A percentile compares a stretch with the other conserved stretches of the same genome.
Conservation (phyloP, 2,329 filamentous ascomycete genomes). For the Didymella pinodella region DNA sequence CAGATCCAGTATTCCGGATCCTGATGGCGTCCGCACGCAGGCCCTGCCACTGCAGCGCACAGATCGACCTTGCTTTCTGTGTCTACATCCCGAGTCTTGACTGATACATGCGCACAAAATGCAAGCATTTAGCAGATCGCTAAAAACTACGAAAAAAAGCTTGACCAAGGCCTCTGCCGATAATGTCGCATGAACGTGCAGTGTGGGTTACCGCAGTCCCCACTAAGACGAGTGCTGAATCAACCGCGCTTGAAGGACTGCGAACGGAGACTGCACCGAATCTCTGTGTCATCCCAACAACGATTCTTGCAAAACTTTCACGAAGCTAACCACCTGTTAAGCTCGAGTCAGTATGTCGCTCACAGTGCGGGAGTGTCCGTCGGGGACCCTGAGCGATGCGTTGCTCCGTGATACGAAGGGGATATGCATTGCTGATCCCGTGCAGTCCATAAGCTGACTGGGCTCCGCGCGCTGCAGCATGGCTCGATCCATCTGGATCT, state of each 20-base stretch:
- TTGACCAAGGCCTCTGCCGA: constrained; percentile 4
- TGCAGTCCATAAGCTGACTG: not conserved
- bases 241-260: not conserved
- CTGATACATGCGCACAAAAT: not conserved
- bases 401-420: constrained; percentile 2
- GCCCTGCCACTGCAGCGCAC: constrained; percentile 4
- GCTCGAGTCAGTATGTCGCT: constrained; percentile 9
- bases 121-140: not conserved
- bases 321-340: not conserved
- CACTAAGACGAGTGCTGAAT: not conserved
- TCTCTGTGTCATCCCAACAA: not conserved
- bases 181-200: not conserved
- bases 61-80: constrained; percentile 3
- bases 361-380: constrained; percentile 15
- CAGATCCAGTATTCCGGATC: constrained; percentile 19
- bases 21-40: not conserved
- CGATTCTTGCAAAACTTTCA: constrained; percentile 3
- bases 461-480: constrained; percentile 10
- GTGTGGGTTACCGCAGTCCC: not conserved
- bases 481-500: not conserved
- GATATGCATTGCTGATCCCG: not conserved
- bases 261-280: constrained; percentile 2
- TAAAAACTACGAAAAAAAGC: not conserved
- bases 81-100: not conserved
- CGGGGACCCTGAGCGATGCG: constrained; percentile 6